phyloP scores from a whole-genome alignment of 2,329 filamentous ascomycete genomes.

The Verticillium tricorpus region DNA sequence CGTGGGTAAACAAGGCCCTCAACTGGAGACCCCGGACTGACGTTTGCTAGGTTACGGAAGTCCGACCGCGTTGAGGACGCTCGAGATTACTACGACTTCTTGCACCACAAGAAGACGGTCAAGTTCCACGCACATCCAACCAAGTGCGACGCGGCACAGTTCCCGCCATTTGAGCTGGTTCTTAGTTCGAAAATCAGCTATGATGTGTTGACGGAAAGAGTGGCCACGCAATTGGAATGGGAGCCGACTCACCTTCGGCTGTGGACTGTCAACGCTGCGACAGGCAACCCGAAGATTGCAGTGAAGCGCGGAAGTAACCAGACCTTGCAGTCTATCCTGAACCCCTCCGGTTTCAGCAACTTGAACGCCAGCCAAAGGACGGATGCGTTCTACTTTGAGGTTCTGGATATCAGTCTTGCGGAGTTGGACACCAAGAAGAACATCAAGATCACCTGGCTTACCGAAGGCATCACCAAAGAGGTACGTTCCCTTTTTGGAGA shows the following conservation, averaged over 20 bases:
- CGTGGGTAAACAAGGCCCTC: conserved; percentile 13
- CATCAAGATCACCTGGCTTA: conserved; percentile 77
- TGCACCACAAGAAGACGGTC: conserved; percentile 77
- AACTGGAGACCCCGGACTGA: not conserved
- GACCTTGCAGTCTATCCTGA: conserved; percentile 75
- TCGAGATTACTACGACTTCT: conserved; percentile 86
- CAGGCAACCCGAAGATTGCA: conserved; percentile 70
- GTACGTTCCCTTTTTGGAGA: conserved; percentile 36
- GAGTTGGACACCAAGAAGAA: conserved; percentile 92
- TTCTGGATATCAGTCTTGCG: conserved; percentile 88
- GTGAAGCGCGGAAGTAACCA: conserved; percentile 69
- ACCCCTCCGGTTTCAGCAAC: conserved; percentile 67
- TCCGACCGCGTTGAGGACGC: conserved; percentile 64
- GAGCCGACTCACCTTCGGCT: conserved; percentile 87
- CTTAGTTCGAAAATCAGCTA: conserved; percentile 88
- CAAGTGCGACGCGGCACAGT: conserved; percentile 50
- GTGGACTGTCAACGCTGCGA: conserved; percentile 75
- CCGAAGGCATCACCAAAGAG: conserved; percentile 88
- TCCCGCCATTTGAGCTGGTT: conserved; percentile 67
- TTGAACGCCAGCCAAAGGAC: conserved; percentile 64
- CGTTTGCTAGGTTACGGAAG: conserved; percentile 22
- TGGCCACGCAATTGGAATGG: conserved; percentile 71
- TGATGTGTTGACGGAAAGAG: conserved; percentile 78
- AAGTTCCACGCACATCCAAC: conserved; percentile 67
- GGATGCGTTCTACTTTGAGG: conserved; percentile 86